These are phyloP conservation scores for Penicillium flavigenum DNA, from an alignment of 495 filamentous ascomycete species.

Conservation along the genomic window DNA sequence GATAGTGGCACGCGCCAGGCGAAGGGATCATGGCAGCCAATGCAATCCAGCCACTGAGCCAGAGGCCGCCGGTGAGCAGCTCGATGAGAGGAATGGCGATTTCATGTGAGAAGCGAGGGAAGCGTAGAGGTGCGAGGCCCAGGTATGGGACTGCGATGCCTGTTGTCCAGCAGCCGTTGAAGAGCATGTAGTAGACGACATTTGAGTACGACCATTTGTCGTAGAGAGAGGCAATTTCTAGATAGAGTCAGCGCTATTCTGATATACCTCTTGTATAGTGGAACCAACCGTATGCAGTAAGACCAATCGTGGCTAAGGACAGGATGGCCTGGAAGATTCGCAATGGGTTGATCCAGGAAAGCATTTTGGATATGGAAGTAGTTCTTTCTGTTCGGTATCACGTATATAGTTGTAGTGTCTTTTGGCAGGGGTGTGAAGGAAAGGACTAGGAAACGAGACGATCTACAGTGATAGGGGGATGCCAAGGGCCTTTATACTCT, in stretches of 20 bases:
- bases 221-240: constrained; percentile 32
- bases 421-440: neutral
- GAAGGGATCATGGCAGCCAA: constrained; percentile 58
- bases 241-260: neutral
- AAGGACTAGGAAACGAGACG: neutral
- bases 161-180: constrained; percentile 65
- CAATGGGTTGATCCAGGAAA: constrained; percentile 44
- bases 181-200: constrained; percentile 63
- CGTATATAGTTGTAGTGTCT: neutral
- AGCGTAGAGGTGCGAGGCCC: constrained; percentile 55
- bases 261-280: neutral
- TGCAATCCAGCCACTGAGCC: constrained; percentile 73
- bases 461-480: constrained; percentile 3
- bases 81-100: constrained; percentile 33
- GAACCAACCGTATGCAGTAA: constrained; percentile 63
- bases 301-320: constrained; percentile 61
- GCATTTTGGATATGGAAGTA: constrained; percentile 15
- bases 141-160: constrained; percentile 60
- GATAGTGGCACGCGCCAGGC: constrained; percentile 40
- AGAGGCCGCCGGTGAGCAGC: constrained; percentile 22
- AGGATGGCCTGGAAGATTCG: constrained; percentile 61
- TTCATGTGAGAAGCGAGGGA: constrained; percentile 53
- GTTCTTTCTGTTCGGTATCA: neutral
- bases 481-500: constrained; percentile 7
- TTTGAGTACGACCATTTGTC: constrained; percentile 31